phyloP scores from a whole-genome alignment of 495 filamentous ascomycete species.

The Saxispiralis lemnorum region DNA sequence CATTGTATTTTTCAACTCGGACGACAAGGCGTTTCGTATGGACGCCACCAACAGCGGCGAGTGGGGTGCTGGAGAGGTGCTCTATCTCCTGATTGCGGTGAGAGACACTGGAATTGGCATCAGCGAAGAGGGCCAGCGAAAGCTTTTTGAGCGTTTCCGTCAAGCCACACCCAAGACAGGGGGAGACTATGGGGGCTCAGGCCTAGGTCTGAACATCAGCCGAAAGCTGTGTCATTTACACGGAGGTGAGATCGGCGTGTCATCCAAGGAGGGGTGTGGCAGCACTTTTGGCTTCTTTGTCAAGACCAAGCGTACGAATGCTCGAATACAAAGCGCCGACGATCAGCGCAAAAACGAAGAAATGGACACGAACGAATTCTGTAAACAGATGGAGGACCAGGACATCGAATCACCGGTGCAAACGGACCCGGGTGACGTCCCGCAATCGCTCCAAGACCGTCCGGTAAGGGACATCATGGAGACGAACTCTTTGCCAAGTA shows the following conservation, averaged over 20 bases:
- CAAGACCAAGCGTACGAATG: constrained; percentile 12
- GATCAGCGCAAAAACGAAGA: background rate
- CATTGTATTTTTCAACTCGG: constrained; percentile 21
- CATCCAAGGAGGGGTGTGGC: constrained; percentile 19
- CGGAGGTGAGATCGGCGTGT: constrained; percentile 26
- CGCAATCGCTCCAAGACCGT: constrained; percentile 3
- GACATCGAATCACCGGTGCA: background rate
- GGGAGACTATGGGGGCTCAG: constrained; percentile 23
- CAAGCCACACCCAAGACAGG: constrained; percentile 26
- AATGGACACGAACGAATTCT: background rate
- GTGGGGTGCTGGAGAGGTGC: constrained; percentile 19
- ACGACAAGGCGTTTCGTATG: constrained; percentile 13
- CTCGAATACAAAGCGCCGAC: no score
- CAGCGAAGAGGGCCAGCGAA: constrained; percentile 16
- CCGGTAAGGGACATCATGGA: background rate
- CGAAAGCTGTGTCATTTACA: constrained; percentile 24
- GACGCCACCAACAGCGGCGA: constrained; percentile 19
- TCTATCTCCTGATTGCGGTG: constrained; percentile 25
- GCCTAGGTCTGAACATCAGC: constrained; percentile 25
- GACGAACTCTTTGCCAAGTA: background rate
- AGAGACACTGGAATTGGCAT: constrained; percentile 26
- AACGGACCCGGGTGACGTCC: background rate
- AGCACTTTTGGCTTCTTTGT: constrained; percentile 25
- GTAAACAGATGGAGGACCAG: background rate
- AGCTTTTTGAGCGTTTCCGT: constrained; percentile 22